Evolutionary conservation across 2,329 filamentous ascomycete species (phyloP).

Genomic region (Paraphoma chrysanthemicola): DNA sequence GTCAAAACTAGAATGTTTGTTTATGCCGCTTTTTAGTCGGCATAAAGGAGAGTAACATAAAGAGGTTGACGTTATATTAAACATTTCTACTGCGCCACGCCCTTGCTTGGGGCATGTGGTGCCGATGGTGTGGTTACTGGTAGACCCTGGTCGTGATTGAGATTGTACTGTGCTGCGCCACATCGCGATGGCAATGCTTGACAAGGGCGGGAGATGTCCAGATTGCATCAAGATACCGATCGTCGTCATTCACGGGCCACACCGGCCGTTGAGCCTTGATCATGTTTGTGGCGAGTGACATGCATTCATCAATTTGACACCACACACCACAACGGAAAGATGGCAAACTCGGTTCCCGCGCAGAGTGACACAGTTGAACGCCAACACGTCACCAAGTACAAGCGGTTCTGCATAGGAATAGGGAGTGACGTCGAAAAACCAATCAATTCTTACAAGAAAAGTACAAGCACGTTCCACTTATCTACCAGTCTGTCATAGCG

Average conservation of each 20-base stretch:
- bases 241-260: no score
- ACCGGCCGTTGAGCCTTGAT: no score
- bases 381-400: no score
- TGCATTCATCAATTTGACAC: no score
- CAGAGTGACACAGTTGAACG: no score
- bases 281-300: no score
- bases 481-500: not conserved
- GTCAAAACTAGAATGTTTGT: not conserved
- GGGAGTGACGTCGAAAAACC: not conserved
- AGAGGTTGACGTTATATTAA: not conserved
- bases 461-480: constrained; percentile 9
- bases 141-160: not conserved
- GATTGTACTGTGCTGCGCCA: not conserved
- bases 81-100: not conserved
- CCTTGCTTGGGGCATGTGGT: not conserved
- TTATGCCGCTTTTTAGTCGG: not conserved
- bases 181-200: not conserved
- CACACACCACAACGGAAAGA: no score
- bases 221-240: not conserved
- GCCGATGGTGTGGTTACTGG: not conserved
- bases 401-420: no score
- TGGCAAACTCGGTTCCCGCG: no score
- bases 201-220: not conserved
- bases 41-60: not conserved
- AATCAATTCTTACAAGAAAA: constrained; percentile 19